Percentiles rank a stretch among this genome's conserved stretches.
Evolutionary conservation across 306 rosid genomes (phyloP).

Genomic region (Lagenaria siceraria): DNA sequence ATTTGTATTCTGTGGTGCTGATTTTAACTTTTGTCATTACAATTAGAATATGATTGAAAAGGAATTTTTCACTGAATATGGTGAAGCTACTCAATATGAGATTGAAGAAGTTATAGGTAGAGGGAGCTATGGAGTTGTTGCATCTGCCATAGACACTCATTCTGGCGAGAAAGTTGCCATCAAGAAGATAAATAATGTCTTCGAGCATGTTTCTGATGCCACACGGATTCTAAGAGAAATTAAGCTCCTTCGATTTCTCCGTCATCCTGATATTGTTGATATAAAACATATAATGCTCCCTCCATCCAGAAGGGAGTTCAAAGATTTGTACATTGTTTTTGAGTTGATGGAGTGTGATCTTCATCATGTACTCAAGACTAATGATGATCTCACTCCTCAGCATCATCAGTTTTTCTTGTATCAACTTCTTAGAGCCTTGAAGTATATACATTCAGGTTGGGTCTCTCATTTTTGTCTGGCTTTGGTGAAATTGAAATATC

Average conservation of each 20-base stretch:
- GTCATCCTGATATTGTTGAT: constrained; percentile 59
- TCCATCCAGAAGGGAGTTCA: constrained; percentile 48
- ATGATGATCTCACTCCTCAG: constrained; percentile 47
- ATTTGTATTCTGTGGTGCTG: constrained; percentile 5
- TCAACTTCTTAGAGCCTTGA: constrained; percentile 63
- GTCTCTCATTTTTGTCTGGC: background rate
- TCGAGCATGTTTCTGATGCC: constrained; percentile 57
- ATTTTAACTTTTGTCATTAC: constrained; percentile 9
- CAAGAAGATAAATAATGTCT: constrained; percentile 52
- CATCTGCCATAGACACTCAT: constrained; percentile 53
- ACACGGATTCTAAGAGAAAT: constrained; percentile 52
- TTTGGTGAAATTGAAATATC: background rate
- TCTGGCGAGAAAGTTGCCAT: constrained; percentile 58
- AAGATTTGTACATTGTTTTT: constrained; percentile 54
- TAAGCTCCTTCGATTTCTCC: constrained; percentile 53
- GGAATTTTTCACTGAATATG: constrained; percentile 63
- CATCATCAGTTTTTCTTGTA: constrained; percentile 53
- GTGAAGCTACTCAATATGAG: constrained; percentile 58
- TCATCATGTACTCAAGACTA: constrained; percentile 47
- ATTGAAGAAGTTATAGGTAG: constrained; percentile 53
- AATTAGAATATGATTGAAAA: constrained; percentile 49
- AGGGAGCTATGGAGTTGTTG: constrained; percentile 72
- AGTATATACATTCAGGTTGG: constrained; percentile 59
- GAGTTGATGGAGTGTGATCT: constrained; percentile 71
- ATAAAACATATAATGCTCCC: constrained; percentile 63